A percentile compares a stretch with the other conserved stretches of the same genome.
Evolutionary conservation across 306 rosid genomes (phyloP).

Genomic region (Hylodesmum podocarpum): DNA sequence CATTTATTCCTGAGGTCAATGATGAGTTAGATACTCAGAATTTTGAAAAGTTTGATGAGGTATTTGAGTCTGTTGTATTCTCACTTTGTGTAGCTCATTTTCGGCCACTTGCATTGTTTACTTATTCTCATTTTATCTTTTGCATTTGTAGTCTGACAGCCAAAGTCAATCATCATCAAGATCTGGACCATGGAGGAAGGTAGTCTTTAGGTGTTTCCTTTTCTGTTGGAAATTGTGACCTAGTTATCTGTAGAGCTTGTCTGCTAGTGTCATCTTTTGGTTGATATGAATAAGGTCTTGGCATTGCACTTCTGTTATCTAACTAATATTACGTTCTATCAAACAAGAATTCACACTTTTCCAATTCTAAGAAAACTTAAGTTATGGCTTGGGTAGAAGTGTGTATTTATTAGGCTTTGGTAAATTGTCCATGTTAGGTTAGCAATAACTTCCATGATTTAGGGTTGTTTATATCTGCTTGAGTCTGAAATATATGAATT

Average conservation of each 20-base stretch:
- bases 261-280: slow-evolving; percentile 24
- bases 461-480: slow-evolving; percentile 8
- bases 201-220: slow-evolving; percentile 38
- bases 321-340: neutral
- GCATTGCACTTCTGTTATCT: neutral
- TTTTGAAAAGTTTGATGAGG: slow-evolving; percentile 98
- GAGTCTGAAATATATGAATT: slow-evolving; percentile 10
- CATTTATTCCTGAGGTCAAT: slow-evolving; percentile 94
- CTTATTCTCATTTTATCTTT: slow-evolving; percentile 30
- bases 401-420: slow-evolving; percentile 11
- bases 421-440: neutral
- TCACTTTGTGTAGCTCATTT: slow-evolving; percentile 16
- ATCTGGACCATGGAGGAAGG: slow-evolving; percentile 96
- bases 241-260: neutral
- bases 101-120: slow-evolving; percentile 24
- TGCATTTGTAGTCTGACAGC: slow-evolving; percentile 61
- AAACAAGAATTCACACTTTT: slow-evolving; percentile 8
- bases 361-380: slow-evolving; percentile 14
- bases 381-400: neutral
- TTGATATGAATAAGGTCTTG: slow-evolving; percentile 18
- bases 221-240: neutral
- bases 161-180: slow-evolving; percentile 65
- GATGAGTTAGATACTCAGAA: slow-evolving; percentile 97
- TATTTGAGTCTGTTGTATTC: slow-evolving; percentile 32
- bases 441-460: neutral